These are phyloP conservation scores for Polyplosphaeria fusca DNA, from an alignment of 495 filamentous ascomycete species.

Conservation along the genomic window DNA sequence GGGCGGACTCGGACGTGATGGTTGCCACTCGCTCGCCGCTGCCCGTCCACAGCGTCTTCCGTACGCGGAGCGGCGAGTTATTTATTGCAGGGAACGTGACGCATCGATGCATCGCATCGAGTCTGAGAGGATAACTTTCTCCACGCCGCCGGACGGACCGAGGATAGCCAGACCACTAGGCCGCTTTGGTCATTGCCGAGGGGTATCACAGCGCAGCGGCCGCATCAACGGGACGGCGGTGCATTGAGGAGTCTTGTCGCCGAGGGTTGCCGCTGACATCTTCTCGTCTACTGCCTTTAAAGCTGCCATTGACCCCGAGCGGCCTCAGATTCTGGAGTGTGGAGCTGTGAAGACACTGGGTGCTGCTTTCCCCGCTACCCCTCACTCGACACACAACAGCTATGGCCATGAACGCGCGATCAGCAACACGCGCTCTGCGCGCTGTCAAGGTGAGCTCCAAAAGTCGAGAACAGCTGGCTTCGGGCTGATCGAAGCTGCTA, in stretches of 20 bases:
- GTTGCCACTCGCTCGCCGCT: constrained; percentile 19
- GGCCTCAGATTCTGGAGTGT: neutral
- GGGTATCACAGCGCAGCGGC: constrained; percentile 7
- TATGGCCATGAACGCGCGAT: constrained; percentile 53
- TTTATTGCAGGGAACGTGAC: neutral
- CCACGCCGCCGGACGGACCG: constrained; percentile 24
- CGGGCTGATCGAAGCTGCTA: constrained; percentile 11
- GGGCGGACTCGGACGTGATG: constrained; percentile 1
- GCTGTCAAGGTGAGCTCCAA: constrained; percentile 51
- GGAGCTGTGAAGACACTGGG: neutral
- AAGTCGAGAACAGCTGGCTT: neutral
- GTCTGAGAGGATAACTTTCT: constrained; percentile 28
- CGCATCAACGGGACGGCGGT: constrained; percentile 23
- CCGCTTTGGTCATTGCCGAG: constrained; percentile 27
- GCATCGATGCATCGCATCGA: neutral
- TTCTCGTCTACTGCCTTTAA: constrained; percentile 12
- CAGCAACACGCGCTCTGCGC: constrained; percentile 49
- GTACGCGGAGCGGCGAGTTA: constrained; percentile 5
- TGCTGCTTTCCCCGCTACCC: constrained; percentile 26
- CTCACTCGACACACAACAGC: constrained; percentile 26
- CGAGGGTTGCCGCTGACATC: constrained; percentile 17
- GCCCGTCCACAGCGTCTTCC: neutral
- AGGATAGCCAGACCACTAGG: constrained; percentile 25
- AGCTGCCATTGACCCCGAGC: constrained; percentile 4
- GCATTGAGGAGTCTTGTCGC: constrained; percentile 13